phyloP scores from a whole-genome alignment of 2,329 filamentous ascomycete genomes.

The Tolypocladium guangdongense region DNA sequence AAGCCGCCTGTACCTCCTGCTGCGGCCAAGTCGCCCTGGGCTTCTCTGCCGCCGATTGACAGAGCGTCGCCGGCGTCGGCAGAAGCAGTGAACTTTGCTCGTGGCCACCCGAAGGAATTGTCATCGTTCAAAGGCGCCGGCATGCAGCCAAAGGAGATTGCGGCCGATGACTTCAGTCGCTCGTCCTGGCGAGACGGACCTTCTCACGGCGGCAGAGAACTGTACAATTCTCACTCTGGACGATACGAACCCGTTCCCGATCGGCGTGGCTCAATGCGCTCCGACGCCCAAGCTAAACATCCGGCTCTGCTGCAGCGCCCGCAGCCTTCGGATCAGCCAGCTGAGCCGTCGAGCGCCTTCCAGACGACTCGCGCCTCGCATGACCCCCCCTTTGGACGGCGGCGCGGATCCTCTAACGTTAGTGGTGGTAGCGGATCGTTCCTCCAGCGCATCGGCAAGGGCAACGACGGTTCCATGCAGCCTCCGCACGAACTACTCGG shows the following conservation, averaged over 20 bases:
- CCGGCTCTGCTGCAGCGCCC: slow-evolving; percentile 72
- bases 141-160: slow-evolving; percentile 64
- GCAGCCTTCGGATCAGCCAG: slow-evolving; percentile 51
- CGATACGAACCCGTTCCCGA: slow-evolving; percentile 83
- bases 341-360: slow-evolving; percentile 78
- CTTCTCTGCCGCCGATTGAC: slow-evolving; percentile 72
- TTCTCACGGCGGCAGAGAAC: slow-evolving; percentile 54
- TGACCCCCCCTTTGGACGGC: slow-evolving; percentile 58
- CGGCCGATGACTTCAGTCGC: slow-evolving; percentile 86
- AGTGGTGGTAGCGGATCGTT: slow-evolving; percentile 73
- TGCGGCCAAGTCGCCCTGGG: slow-evolving; percentile 86
- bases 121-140: slow-evolving; percentile 43
- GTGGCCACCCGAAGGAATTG: slow-evolving; percentile 43
- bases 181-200: slow-evolving; percentile 67
- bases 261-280: slow-evolving; percentile 57
- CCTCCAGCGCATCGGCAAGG: slow-evolving; percentile 43
- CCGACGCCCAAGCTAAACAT: slow-evolving; percentile 57
- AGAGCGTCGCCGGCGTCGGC: slow-evolving; percentile 60
- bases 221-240: slow-evolving; percentile 92
- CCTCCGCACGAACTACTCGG: slow-evolving; percentile 31
- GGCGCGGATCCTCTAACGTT: slow-evolving; percentile 81
- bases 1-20: slow-evolving; percentile 58
- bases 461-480: slow-evolving; percentile 28
- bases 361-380: slow-evolving; percentile 64
- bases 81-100: slow-evolving; percentile 37